A percentile compares a stretch with the other conserved stretches of the same genome.
Evolutionary conservation across 2,329 filamentous ascomycete genomes (phyloP).

Genomic region (Xylaria sp.): DNA sequence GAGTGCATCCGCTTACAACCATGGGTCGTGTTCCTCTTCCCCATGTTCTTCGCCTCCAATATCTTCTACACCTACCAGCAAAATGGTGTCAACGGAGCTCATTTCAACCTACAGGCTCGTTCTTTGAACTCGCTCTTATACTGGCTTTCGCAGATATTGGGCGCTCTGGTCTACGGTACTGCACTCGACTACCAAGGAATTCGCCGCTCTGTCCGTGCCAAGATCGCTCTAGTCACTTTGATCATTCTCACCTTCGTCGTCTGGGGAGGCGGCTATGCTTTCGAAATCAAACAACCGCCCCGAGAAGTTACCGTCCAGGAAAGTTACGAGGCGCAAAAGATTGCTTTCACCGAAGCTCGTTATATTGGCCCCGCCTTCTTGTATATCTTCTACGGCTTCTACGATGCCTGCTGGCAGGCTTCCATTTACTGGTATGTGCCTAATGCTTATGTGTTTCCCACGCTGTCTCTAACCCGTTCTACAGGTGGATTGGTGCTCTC

Average conservation of each 20-base stretch:
- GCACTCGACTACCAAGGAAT: constrained; percentile 64
- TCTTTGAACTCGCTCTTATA: constrained; percentile 74
- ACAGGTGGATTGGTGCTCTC: constrained; percentile 86
- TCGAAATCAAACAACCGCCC: constrained; percentile 62
- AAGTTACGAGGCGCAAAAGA: constrained; percentile 27
- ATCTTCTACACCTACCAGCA: constrained; percentile 84
- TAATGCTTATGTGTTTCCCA: constrained; percentile 67
- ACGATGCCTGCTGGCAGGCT: constrained; percentile 87
- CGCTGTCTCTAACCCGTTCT: constrained; percentile 49
- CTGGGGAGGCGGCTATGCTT: constrained; percentile 78
- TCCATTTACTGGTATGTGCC: constrained; percentile 86
- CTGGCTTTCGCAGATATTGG: constrained; percentile 75
- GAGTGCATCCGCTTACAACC: constrained; percentile 67
- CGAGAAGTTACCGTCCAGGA: constrained; percentile 41
- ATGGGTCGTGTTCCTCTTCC: constrained; percentile 74
- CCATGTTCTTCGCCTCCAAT: constrained; percentile 80
- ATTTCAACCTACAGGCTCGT: constrained; percentile 74
- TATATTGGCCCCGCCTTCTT: constrained; percentile 77
- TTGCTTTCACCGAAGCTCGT: constrained; percentile 64
- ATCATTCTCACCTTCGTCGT: constrained; percentile 70
- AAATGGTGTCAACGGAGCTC: constrained; percentile 71
- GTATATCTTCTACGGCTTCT: constrained; percentile 57
- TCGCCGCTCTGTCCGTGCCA: constrained; percentile 67
- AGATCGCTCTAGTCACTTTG: constrained; percentile 61
- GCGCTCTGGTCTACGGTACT: constrained; percentile 70